Evolutionary conservation across 2,329 filamentous ascomycete genomes (phyloP), one percentile per base, ranked within the genome.

Genomic region (Aureobasidium sp.): DNA sequence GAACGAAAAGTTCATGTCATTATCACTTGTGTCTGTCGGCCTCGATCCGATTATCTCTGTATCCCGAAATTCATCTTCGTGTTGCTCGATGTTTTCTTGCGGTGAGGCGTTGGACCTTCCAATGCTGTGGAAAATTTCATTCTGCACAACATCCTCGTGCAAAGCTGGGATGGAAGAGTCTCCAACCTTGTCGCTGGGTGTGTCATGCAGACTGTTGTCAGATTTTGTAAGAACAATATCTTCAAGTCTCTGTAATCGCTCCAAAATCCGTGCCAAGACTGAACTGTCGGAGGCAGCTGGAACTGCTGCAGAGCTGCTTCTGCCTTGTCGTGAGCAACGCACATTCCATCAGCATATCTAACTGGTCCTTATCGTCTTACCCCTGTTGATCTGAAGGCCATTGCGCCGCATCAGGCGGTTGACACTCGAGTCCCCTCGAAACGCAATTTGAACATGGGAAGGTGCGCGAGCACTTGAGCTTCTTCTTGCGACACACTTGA

Each of bases 371-470:
- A 10, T 20, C 26, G 9, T 34, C 43, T 37, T 44, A 57, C 51
- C 12, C n/a, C 9, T 50, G 41, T 20, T 41, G 20, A 15, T 15
- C 34, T 17, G 27, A 5, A 29, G 26, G 17, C 36, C 36, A 48
- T 29, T 20, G 29, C 8, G 13, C 24, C 5, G 36, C 4, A 27
- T 56, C 43, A 12, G 50, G 46, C 7, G 63, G 67, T 17, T 63
- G 61, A 51, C 68, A 70, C 12, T 47, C 29, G 9, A 68, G 43
- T 6, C 62, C 59, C 3, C 68, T 63, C 43, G 62, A 63, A n/a
- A 63, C 47, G 41, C 69, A 71, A 43, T 69, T 70, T 9, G 66
- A 67, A 57, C 69, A 71, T 27, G 67, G 68, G 34, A 44, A 50
- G 32, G 64, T 50, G 5, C 66, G 62, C 20, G 63, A 61, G 56